Base-by-base conservation (phyloP, 2,329 filamentous ascomycete species). In the Tympanopsis confertula region DNA sequence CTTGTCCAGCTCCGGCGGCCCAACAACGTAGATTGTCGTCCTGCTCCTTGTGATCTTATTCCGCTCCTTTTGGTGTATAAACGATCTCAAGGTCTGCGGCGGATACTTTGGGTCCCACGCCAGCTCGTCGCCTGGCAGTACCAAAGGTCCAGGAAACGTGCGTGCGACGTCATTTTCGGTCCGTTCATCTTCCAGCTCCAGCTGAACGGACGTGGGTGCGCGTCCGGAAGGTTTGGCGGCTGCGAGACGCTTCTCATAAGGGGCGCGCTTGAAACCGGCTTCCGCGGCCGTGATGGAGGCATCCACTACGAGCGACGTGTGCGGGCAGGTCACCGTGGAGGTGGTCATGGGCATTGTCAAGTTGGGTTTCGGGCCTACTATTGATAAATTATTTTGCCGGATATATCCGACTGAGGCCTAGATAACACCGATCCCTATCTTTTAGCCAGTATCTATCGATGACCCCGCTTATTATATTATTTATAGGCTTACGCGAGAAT, bases 81-180 rank as follows among this genome's bases (percentile, higher is more conserved):
- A 82, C 0, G 62, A 59, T 19, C 60, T 57, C 30, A 74, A 56
- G 28, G 61, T 69, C 43, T 82, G 76, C 0, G 66, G 54, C 1
- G 63, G 58, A 28, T 61, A 62, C 4, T 65, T 56, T 1, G 70
- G 67, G 28, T 80, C 68, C 22, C 62, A 53, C 1, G 68, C 64
- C 1, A 83, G 58, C 15, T 73, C 71, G 47, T 82, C 77, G 2
- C 58, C 62, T 0, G 78, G 77, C 0, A 82, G 55, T 0, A 79
- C 57, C 4, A 82, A 49, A 0, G 77, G 74, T 0, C 59, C 71
- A 0, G 76, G 77, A 42, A 78, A 82, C 0, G 58, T 53, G 20
- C 41, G 46, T 0, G 40, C 38, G 15, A 57, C 45, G 5, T 41
- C n/a, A n/a, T n/a, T 41, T 33, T 37, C 41, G 4, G 48, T 41